Conservation (phyloP, 257 asterid genomes). For the Solanum tarapatanum region DNA sequence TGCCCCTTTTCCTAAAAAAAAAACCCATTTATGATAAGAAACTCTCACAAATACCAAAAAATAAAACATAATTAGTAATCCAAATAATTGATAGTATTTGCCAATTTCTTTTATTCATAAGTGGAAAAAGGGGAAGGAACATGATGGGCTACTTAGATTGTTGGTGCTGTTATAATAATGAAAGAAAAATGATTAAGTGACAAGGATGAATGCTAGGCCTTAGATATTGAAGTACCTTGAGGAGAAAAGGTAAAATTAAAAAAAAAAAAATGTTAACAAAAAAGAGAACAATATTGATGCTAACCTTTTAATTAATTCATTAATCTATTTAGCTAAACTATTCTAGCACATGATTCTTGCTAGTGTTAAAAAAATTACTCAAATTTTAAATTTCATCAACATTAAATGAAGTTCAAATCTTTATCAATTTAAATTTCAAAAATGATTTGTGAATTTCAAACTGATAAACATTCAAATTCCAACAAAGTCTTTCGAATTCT, state of each 20-base stretch:
- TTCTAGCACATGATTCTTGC: not conserved
- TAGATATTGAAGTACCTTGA: slow-evolving; percentile 6
- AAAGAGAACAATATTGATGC: not conserved
- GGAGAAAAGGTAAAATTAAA: not conserved
- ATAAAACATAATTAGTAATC: not conserved
- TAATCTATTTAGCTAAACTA: not conserved
- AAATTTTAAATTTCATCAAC: not conserved
- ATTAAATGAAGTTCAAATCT: not conserved
- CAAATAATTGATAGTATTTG: not conserved
- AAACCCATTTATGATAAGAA: too few species aligned
- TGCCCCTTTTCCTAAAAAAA: not conserved
- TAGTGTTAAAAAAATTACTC: not conserved
- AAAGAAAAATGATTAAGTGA: not conserved
- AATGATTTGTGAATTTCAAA: not conserved
- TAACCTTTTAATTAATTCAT: not conserved
- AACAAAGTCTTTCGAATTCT: not conserved
- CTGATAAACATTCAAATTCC: not conserved
- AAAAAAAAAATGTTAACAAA: slow-evolving; percentile 2
- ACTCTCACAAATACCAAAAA: too few species aligned
- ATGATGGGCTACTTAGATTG: slow-evolving; percentile 3
- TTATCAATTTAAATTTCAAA: not conserved
- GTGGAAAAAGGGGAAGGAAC: not conserved
- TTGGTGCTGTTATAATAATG: not conserved
- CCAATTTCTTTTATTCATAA: not conserved
- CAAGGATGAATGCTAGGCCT: not conserved